Base-by-base conservation (phyloP, 2,329 filamentous ascomycete genomes). In the Fusarium torulosum region DNA sequence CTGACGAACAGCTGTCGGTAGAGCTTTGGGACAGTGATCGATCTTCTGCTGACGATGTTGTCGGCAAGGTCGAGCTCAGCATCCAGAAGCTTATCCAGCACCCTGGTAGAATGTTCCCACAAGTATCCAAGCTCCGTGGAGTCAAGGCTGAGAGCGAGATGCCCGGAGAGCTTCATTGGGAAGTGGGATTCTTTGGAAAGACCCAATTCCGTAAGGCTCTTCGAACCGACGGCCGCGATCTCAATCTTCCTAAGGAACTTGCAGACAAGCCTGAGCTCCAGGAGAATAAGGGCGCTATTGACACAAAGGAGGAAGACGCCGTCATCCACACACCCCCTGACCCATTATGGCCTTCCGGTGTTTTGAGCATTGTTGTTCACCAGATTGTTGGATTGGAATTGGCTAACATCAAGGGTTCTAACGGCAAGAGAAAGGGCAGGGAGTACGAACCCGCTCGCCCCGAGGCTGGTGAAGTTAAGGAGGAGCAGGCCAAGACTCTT, bases 1-100 rank as follows among this genome's bases (percentile, higher is more conserved):
- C 92, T 0, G 91, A 97, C 67, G 96, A 99, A 80, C 93, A 96
- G 75, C 85, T 98, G 6, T 95, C 93, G 11, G 90, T 98, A 67
- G 95, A 98, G 76, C 86, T 98, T 1, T 98, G 96, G 96, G 96
- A 98, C 78, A 97, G 93, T 50, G 96, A 98, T 77, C 87, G 94
- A 44, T 93, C 92, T 40, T 96, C 93, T 11, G 93, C 95, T 1
- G 96, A 98, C 75, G 96, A 98, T 72, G 91, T 97, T 44, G 94
- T 97, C 15, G 96, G 96, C 53, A 97, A 97, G 78, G 88, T 98
- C 19, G 94, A 98, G 75, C 82, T 98, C 4, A 95, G 93, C 35
- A 93, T 99, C 76, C 94, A 97, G 73, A 94, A 97, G 76, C 90
- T 99, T 81, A 96, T 98, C 59, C 91, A 97, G 74, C 77, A 97